Percentiles rank a stretch among this genome's conserved stretches.
Evolutionary conservation across 1,139 yeast species (phyloP).

Genomic region (Taphrina communis): DNA sequence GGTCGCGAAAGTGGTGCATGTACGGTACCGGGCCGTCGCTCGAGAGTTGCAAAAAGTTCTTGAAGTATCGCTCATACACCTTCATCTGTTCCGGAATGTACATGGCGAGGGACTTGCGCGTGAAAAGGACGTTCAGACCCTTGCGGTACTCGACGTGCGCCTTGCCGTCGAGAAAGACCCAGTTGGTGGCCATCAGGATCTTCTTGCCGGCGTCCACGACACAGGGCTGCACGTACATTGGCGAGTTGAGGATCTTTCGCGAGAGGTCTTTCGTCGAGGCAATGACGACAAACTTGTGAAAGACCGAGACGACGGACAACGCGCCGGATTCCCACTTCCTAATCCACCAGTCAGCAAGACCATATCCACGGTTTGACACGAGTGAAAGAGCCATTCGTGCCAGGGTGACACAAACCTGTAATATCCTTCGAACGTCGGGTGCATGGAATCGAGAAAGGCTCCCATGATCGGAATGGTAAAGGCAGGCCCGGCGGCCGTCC

Average conservation of each 20-base stretch:
- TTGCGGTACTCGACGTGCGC: constrained; percentile 91
- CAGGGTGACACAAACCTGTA: constrained; percentile 92
- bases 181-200: constrained; percentile 89
- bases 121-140: constrained; percentile 85
- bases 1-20: constrained; percentile 93
- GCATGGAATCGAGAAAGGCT: constrained; percentile 91
- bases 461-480: constrained; percentile 93
- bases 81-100: constrained; percentile 84
- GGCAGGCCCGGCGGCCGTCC: constrained; percentile 85
- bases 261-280: constrained; percentile 90
- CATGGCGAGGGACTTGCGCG: constrained; percentile 77
- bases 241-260: constrained; percentile 76
- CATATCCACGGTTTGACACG: background rate
- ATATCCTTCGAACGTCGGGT: constrained; percentile 95
- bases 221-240: constrained; percentile 91
- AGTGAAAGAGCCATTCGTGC: constrained; percentile 62
- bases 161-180: constrained; percentile 98
- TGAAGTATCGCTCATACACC: constrained; percentile 80
- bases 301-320: constrained; percentile 15
- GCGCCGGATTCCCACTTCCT: constrained; percentile 25
- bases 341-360: background rate
- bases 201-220: constrained; percentile 96
- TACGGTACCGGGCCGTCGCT: constrained; percentile 68
- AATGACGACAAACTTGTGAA: constrained; percentile 73
- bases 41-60: constrained; percentile 64